Conservation (phyloP, 2,329 filamentous ascomycete species). For the Apiospora phragmitis region DNA sequence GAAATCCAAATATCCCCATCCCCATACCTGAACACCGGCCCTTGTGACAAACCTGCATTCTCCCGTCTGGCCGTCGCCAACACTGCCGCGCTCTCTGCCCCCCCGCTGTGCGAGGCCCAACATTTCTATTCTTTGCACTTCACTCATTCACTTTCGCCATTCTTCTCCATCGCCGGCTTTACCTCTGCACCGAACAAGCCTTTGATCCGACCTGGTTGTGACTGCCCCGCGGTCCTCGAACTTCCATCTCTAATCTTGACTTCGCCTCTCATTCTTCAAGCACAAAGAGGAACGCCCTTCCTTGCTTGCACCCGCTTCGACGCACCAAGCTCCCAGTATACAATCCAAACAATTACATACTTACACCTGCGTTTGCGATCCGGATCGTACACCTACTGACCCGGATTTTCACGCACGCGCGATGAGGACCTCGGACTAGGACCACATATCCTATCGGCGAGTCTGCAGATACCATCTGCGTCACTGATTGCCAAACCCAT, state of each 20-base stretch:
- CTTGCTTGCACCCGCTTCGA: neutral
- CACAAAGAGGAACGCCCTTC: neutral
- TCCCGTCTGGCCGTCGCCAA: conserved; percentile 3
- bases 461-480: neutral
- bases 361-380: neutral
- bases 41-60: conserved; percentile 3
- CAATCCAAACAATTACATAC: neutral
- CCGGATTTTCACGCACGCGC: neutral
- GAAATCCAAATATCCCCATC: conserved; percentile 6
- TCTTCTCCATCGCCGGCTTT: neutral
- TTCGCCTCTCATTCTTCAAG: neutral
- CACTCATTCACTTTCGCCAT: neutral
- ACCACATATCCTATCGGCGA: neutral
- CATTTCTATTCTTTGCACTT: conserved; percentile 1
- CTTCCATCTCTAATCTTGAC: neutral
- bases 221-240: neutral
- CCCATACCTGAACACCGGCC: neutral
- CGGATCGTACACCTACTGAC: neutral
- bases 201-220: neutral
- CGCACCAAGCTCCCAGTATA: neutral
- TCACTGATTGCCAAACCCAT: neutral
- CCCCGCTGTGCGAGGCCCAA: conserved; percentile 1
- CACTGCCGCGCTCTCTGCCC: neutral
- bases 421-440: neutral
- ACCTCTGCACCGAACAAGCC: neutral